phyloP scores from a whole-genome alignment of 129 eudicot genomes.

The Chrysanthemum seticuspe region DNA sequence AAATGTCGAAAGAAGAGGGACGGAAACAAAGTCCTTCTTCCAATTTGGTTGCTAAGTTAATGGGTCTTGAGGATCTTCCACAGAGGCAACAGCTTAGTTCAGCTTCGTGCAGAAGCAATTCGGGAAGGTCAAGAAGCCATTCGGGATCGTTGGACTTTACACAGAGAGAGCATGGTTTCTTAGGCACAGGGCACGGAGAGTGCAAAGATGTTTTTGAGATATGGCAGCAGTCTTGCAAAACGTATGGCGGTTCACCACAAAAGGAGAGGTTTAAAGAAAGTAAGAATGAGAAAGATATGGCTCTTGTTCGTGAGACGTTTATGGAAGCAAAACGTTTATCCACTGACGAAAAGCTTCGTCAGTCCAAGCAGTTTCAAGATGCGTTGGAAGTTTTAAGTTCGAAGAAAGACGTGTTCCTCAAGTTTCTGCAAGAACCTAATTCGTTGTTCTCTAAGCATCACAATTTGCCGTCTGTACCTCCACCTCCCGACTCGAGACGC shows the following conservation, averaged over 20 bases:
- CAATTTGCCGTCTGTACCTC: conserved; percentile 45
- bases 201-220: conserved; percentile 68
- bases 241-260: conserved; percentile 49
- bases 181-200: conserved; percentile 44
- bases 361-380: conserved; percentile 88
- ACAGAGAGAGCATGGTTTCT: conserved; percentile 43
- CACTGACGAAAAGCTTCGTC: conserved; percentile 78
- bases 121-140: conserved; percentile 56
- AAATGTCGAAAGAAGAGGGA: conserved; percentile 80
- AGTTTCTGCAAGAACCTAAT: conserved; percentile 83
- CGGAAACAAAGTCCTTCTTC: conserved; percentile 56
- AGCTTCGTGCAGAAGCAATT: conserved; percentile 51
- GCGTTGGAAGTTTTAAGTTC: conserved; percentile 83
- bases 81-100: conserved; percentile 41
- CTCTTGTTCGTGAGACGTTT: conserved; percentile 84
- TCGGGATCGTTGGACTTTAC: conserved; percentile 49
- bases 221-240: conserved; percentile 57
- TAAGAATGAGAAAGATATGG: conserved; percentile 62
- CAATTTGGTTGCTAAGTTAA: conserved; percentile 80
- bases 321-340: conserved; percentile 85
- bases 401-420: conserved; percentile 73
- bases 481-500: conserved; percentile 74
- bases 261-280: conserved; percentile 47
- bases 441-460: conserved; percentile 58
- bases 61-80: conserved; percentile 95